These are phyloP conservation scores for Pleurotus ostreatus DNA, from an alignment of 768 basidiomycete genomes.

Conservation along the genomic window DNA sequence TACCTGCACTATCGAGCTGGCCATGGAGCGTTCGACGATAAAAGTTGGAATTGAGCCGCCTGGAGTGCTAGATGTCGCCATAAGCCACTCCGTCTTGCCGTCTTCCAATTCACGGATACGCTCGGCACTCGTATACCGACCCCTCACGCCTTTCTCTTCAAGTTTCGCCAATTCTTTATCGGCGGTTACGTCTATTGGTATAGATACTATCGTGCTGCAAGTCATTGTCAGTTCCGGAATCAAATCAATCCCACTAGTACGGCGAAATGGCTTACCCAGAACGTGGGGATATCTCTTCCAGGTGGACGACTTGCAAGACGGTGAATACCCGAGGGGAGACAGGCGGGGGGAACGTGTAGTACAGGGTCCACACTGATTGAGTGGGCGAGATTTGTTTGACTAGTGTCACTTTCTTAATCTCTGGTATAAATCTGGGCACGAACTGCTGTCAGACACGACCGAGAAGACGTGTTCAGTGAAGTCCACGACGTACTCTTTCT, in stretches of 20 bases:
- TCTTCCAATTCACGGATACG: slow-evolving; percentile 55
- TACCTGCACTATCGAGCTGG: slow-evolving; percentile 61
- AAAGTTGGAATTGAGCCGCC: slow-evolving; percentile 68
- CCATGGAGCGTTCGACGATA: slow-evolving; percentile 56
- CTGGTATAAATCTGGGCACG: slow-evolving; percentile 55
- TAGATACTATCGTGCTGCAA: slow-evolving; percentile 49
- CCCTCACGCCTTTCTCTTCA: slow-evolving; percentile 62
- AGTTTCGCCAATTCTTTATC: slow-evolving; percentile 55
- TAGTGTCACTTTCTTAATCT: slow-evolving; percentile 58
- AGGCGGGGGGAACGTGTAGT: slow-evolving; percentile 70
- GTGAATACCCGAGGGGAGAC: slow-evolving; percentile 75
- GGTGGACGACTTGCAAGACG: slow-evolving; percentile 59
- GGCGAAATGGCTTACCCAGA: slow-evolving; percentile 47
- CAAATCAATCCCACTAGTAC: too few species aligned
- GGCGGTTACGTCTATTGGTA: slow-evolving; percentile 62
- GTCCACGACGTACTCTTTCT: slow-evolving; percentile 52
- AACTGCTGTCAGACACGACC: slow-evolving; percentile 3
- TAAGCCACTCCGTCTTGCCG: slow-evolving; percentile 71
- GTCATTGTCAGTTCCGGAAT: too few species aligned
- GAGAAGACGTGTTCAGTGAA: not conserved
- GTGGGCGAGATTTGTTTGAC: slow-evolving; percentile 62
- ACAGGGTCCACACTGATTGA: slow-evolving; percentile 65
- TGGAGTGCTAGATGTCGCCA: slow-evolving; percentile 74
- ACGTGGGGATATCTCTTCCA: slow-evolving; percentile 45
- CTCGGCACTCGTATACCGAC: slow-evolving; percentile 70